Conservation (phyloP, 495 filamentous ascomycete species). For the Emericellopsis terricola region DNA sequence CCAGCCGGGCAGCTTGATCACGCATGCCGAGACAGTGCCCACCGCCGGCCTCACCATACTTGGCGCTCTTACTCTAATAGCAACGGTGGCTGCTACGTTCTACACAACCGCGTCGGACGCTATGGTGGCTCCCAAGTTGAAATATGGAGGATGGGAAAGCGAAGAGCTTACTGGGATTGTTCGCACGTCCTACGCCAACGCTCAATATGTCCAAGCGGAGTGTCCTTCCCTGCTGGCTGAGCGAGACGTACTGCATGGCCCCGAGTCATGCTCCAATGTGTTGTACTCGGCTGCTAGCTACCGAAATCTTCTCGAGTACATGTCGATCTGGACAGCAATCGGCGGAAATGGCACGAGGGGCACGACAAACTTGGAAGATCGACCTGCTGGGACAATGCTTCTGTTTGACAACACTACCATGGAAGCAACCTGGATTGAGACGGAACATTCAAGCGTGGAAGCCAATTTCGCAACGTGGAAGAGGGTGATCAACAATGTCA, state of each 20-base stretch:
- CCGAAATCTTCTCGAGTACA: conserved; percentile 15
- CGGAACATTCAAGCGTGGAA: conserved; percentile 24
- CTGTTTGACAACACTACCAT: conserved; percentile 50
- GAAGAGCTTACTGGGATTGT: conserved; percentile 35
- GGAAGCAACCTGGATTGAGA: conserved; percentile 39
- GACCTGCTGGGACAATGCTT: conserved; percentile 35
- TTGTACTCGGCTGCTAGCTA: conserved; percentile 40
- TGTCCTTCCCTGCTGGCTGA: conserved; percentile 42
- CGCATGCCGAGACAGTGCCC: conserved; percentile 40
- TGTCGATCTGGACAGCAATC: conserved; percentile 29
- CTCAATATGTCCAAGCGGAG: conserved; percentile 24
- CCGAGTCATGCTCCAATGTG: conserved; percentile 41
- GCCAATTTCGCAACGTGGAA: conserved; percentile 21
- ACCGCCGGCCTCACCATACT: conserved; percentile 41
- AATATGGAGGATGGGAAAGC: conserved; percentile 25
- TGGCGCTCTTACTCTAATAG: conserved; percentile 36
- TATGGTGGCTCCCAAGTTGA: conserved; percentile 48
- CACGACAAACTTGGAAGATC: conserved; percentile 14
- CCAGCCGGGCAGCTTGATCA: conserved; percentile 41
- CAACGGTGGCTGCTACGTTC: conserved; percentile 42
- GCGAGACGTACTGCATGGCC: conserved; percentile 16
- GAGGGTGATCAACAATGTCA: conserved; percentile 52
- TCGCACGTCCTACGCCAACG: conserved; percentile 37
- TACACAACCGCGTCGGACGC: conserved; percentile 62
- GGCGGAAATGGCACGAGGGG: conserved; percentile 16